These are phyloP conservation scores for Martensiomyces pterosporus DNA, from an alignment of 192 early-diverging fungal genomes.

Conservation along the genomic window DNA sequence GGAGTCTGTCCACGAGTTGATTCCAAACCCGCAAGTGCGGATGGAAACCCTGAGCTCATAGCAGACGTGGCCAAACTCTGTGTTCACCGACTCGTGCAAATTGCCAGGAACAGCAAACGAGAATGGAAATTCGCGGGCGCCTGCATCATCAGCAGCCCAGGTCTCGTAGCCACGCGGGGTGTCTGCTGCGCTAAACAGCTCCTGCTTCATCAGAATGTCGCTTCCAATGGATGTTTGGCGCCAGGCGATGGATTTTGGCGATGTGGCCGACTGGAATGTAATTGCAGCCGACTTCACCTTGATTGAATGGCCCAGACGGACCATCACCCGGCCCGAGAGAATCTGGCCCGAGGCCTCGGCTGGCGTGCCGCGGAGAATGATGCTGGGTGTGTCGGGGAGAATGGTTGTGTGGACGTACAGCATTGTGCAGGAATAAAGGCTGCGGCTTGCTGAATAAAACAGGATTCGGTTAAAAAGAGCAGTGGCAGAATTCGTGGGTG, in stretches of 20 bases:
- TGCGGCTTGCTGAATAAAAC: background rate
- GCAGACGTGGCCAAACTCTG: conserved; percentile 22
- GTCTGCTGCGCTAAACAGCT: conserved; percentile 21
- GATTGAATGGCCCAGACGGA: conserved; percentile 25
- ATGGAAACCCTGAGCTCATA: conserved; percentile 38
- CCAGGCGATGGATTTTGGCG: conserved; percentile 1
- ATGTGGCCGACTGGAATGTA: conserved; percentile 11
- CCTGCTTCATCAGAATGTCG: conserved; percentile 5
- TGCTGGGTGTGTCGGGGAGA: conserved; percentile 12
- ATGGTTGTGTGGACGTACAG: conserved; percentile 30
- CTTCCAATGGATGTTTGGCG: conserved; percentile 3
- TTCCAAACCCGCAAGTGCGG: conserved; percentile 34
- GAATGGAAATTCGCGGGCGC: conserved; percentile 27
- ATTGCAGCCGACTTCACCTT: conserved; percentile 21
- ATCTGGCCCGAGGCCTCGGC: conserved; percentile 29
- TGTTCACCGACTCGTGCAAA: conserved; percentile 27
- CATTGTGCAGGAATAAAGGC: conserved; percentile 13
- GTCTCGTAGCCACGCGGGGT: conserved; percentile 4
- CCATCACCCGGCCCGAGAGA: conserved; percentile 28
- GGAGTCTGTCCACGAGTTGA: conserved; percentile 37
- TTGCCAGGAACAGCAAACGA: conserved; percentile 29
- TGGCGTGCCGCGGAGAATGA: conserved; percentile 22
- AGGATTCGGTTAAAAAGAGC: background rate
- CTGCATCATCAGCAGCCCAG: conserved; percentile 10
- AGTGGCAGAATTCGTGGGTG: too few species aligned